Conservation (phyloP, 306 rosid genomes). For the Trifolium fragiferum region DNA sequence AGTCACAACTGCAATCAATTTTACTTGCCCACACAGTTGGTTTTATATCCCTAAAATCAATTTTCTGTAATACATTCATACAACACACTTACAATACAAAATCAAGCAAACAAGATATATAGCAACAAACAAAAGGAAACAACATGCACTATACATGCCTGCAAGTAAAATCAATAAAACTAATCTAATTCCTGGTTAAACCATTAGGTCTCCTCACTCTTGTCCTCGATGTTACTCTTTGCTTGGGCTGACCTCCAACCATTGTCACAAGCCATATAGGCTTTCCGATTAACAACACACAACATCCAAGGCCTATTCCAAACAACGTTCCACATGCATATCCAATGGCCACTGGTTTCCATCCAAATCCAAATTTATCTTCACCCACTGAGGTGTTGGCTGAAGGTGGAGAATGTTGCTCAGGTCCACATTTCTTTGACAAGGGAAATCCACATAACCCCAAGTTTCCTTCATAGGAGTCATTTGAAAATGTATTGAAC, state of each 20-base stretch:
- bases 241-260: neutral
- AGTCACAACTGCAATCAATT: no score
- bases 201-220: neutral
- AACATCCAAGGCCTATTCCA: conserved; percentile 40
- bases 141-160: no score
- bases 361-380: conserved; percentile 36
- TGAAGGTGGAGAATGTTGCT: neutral
- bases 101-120: no score
- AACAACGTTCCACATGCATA: conserved; percentile 48
- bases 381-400: neutral
- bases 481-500: conserved; percentile 43
- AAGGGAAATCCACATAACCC: conserved; percentile 49
- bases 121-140: no score
- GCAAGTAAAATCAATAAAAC: no score
- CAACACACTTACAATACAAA: no score
- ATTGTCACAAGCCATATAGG: conserved; percentile 30
- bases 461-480: conserved; percentile 44
- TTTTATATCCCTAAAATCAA: no score
- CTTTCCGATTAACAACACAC: conserved; percentile 20
- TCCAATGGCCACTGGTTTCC: conserved; percentile 45
- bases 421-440: conserved; percentile 8
- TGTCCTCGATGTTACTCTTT: conserved; percentile 4
- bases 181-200: neutral
- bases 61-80: no score
- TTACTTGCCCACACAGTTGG: no score